Conservation (phyloP, 208 protist genomes). For the Leishmania turanica region DNA sequence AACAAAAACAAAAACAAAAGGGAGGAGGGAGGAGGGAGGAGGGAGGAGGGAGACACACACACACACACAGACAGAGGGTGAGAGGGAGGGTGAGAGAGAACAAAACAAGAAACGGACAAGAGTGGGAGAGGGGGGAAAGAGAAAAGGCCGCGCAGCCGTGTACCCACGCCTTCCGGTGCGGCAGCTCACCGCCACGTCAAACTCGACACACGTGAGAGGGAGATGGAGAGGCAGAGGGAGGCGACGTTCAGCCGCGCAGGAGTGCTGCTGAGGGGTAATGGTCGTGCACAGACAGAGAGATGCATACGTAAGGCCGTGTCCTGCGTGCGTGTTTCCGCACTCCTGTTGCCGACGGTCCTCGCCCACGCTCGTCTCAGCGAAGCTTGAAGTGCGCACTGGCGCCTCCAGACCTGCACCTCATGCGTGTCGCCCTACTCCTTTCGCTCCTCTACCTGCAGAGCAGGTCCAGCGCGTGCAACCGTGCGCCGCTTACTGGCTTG, state of each 20-base stretch:
- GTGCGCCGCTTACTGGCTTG: neutral
- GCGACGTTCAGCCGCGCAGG: neutral
- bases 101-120: neutral
- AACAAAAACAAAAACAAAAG: neutral
- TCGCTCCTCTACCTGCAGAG: neutral
- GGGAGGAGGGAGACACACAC: neutral
- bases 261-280: neutral
- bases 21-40: neutral
- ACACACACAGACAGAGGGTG: no score
- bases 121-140: neutral
- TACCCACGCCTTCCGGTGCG: neutral
- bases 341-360: neutral
- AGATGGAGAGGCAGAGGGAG: neutral
- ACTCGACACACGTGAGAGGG: neutral
- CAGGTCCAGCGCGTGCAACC: neutral
- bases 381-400: neutral
- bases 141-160: neutral
- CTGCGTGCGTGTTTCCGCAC: neutral
- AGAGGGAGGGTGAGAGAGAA: no score
- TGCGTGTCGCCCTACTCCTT: neutral
- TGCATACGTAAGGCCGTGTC: neutral
- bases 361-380: neutral
- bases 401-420: neutral
- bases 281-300: neutral
- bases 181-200: neutral